phyloP scores from a whole-genome alignment of 495 filamentous ascomycete species.

The Trichocladium uniseriatum region DNA sequence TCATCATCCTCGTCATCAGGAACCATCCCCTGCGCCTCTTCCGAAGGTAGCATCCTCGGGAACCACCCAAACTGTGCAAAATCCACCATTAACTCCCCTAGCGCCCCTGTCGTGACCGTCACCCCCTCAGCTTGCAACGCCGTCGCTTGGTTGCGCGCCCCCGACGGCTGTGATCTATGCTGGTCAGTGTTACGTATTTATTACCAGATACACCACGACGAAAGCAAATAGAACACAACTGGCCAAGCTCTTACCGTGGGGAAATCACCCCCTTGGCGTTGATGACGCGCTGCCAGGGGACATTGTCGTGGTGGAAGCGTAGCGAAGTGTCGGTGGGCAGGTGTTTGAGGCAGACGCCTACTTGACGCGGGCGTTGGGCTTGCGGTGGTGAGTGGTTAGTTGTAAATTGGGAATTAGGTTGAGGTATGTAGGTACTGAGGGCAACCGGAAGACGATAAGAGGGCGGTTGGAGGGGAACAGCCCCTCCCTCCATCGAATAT shows the following conservation, averaged over 20 bases:
- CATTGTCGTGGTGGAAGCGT: constrained; percentile 61
- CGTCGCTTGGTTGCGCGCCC: constrained; percentile 58
- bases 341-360: constrained; percentile 80
- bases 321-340: constrained; percentile 46
- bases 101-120: constrained; percentile 48
- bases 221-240: too few species aligned
- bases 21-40: constrained; percentile 26
- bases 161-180: constrained; percentile 53
- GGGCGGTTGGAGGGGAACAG: too few species aligned
- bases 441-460: too few species aligned
- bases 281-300: constrained; percentile 92
- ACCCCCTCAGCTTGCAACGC: constrained; percentile 62
- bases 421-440: too few species aligned
- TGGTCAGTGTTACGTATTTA: too few species aligned
- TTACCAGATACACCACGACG: too few species aligned
- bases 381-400: not conserved
- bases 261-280: constrained; percentile 80
- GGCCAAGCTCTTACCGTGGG: constrained; percentile 61
- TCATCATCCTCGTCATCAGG: constrained; percentile 12
- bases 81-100: constrained; percentile 65
- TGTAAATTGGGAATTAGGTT: too few species aligned
- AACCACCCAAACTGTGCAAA: constrained; percentile 69
- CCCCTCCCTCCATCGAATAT: too few species aligned
- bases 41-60: constrained; percentile 47
- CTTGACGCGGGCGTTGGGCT: constrained; percentile 69